Conservation (phyloP, 805 yeast species). For the Spathaspora sp. region DNA sequence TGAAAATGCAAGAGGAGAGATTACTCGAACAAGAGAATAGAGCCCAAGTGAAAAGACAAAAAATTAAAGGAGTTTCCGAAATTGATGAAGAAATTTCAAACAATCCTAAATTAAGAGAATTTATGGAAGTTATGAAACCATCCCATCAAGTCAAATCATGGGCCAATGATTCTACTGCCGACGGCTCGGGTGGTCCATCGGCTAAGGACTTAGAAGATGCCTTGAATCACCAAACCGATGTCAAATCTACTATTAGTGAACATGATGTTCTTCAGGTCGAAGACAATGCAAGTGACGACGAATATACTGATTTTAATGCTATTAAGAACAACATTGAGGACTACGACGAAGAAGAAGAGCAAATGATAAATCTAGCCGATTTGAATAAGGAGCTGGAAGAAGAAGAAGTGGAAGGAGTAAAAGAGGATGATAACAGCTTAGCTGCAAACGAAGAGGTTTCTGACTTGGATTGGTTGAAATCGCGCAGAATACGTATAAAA, state of each 20-base stretch:
- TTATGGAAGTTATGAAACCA: conserved; percentile 79
- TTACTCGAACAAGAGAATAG: conserved; percentile 36
- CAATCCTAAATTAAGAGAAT: conserved; percentile 73
- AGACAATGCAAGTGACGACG: conserved; percentile 49
- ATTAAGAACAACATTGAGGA: conserved; percentile 23
- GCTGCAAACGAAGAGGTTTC: conserved; percentile 54
- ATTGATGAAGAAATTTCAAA: conserved; percentile 60
- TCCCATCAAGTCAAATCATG: conserved; percentile 67
- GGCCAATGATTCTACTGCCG: conserved; percentile 59
- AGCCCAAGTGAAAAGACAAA: conserved; percentile 36
- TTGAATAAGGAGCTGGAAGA: conserved; percentile 19
- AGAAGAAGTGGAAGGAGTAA: conserved; percentile 9
- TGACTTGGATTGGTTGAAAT: conserved; percentile 85
- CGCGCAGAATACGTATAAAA: conserved; percentile 65
- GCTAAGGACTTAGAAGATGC: conserved; percentile 42
- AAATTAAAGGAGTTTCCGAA: conserved; percentile 25
- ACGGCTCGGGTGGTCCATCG: conserved; percentile 44
- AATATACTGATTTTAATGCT: conserved; percentile 44
- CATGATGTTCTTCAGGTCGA: conserved; percentile 35
- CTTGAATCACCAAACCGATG: conserved; percentile 22
- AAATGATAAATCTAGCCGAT: conserved; percentile 42
- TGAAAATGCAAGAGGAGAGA: conserved; percentile 39
- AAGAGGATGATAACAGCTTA: conserved; percentile 8
- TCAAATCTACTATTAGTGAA: conserved; percentile 10
- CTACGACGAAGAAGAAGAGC: conserved; percentile 45